Conservation (phyloP, 306 rosid species). For the Benincasa hispida region DNA sequence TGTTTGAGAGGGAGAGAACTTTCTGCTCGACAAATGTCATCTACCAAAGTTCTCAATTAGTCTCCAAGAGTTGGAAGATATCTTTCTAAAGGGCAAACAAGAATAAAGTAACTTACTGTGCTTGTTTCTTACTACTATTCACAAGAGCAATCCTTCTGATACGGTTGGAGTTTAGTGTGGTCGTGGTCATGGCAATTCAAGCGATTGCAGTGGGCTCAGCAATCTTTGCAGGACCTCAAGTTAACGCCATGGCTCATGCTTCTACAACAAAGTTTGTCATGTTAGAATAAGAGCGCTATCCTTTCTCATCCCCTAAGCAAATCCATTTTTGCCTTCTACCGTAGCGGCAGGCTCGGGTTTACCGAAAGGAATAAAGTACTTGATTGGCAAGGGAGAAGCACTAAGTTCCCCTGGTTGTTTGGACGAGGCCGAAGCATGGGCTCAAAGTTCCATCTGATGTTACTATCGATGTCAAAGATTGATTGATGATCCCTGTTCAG, state of each 20-base stretch:
- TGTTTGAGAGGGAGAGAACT: constrained; percentile 64
- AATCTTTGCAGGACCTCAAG: constrained; percentile 84
- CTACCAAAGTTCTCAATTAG: constrained; percentile 70
- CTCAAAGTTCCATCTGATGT: constrained; percentile 62
- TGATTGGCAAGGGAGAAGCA: constrained; percentile 36
- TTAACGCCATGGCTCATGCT: constrained; percentile 97
- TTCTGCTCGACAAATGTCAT: constrained; percentile 92
- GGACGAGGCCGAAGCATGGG: constrained; percentile 82
- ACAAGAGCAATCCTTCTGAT: not conserved
- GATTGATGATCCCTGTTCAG: not conserved
- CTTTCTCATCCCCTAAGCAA: not conserved
- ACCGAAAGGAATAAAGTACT: constrained; percentile 58
- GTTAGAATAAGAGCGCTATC: not conserved
- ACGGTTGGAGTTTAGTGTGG: constrained; percentile 63
- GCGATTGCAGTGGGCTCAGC: constrained; percentile 93
- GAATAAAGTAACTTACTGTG: not conserved
- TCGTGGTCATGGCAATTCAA: constrained; percentile 77
- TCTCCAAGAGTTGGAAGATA: constrained; percentile 87
- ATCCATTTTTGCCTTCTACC: not conserved
- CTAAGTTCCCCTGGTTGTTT: constrained; percentile 56
- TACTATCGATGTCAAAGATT: constrained; percentile 75
- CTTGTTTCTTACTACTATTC: not conserved
- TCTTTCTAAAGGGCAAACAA: constrained; percentile 6
- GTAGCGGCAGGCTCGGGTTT: constrained; percentile 61
- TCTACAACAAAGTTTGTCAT: constrained; percentile 60